phyloP scores from a whole-genome alignment of 2,329 filamentous ascomycete genomes.

The Fusarium mundagurra region DNA sequence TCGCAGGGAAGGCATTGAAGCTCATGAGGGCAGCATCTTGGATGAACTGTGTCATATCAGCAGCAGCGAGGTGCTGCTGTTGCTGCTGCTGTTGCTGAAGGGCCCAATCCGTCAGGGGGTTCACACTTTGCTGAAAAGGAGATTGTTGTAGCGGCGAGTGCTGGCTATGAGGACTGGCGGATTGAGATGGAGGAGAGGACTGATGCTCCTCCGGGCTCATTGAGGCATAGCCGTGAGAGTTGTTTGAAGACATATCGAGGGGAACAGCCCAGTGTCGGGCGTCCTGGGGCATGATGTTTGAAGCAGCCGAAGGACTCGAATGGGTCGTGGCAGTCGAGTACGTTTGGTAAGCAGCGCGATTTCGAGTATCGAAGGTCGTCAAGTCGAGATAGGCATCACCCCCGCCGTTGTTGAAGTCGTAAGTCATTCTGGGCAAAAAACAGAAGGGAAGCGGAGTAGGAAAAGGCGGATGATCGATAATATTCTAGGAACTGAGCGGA shows the following conservation, averaged over 20 bases:
- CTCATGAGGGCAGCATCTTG: slow-evolving; percentile 67
- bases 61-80: slow-evolving; percentile 50
- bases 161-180: slow-evolving; percentile 63
- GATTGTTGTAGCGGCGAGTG: slow-evolving; percentile 62
- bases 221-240: slow-evolving; percentile 57
- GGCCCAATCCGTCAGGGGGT: slow-evolving; percentile 70
- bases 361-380: slow-evolving; percentile 65
- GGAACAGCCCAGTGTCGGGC: slow-evolving; percentile 60
- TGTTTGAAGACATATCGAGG: slow-evolving; percentile 60
- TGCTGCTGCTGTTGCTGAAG: slow-evolving; percentile 62
- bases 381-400: slow-evolving; percentile 70
- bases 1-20: slow-evolving; percentile 62
- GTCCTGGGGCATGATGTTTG: slow-evolving; percentile 49
- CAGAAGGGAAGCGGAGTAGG: slow-evolving; percentile 46
- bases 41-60: slow-evolving; percentile 63
- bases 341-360: slow-evolving; percentile 57
- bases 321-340: slow-evolving; percentile 43
- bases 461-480: slow-evolving; percentile 44
- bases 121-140: slow-evolving; percentile 62
- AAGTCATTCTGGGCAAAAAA: slow-evolving; percentile 59
- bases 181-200: slow-evolving; percentile 60
- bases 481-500: slow-evolving; percentile 51
- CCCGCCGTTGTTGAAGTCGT: slow-evolving; percentile 67
- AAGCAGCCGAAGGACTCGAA: slow-evolving; percentile 47
- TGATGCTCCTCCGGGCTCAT: slow-evolving; percentile 61